Evolutionary conservation across 495 filamentous ascomycete genomes (phyloP).

Genomic region (Penicillium roqueforti): DNA sequence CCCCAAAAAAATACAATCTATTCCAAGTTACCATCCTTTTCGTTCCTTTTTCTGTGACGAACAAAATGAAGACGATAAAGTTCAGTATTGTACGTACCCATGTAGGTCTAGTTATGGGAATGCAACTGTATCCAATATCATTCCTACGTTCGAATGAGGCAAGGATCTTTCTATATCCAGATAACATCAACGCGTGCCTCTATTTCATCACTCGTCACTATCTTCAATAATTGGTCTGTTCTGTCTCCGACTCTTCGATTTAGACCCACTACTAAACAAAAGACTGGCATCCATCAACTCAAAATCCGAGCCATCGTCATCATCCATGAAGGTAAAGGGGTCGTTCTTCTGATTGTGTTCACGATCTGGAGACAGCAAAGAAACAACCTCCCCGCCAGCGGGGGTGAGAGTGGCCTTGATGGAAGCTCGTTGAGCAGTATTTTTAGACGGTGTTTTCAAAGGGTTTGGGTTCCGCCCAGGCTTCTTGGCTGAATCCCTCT

Average conservation of each 20-base stretch:
- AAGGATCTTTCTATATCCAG: neutral
- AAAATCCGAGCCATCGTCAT: slow-evolving; percentile 15
- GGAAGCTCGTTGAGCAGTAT: neutral
- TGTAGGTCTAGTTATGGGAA: no score
- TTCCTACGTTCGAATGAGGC: neutral
- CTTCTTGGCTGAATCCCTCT: neutral
- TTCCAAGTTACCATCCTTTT: no score
- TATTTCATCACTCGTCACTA: slow-evolving; percentile 19
- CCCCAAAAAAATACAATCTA: slow-evolving; percentile 1
- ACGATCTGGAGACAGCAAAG: slow-evolving; percentile 15
- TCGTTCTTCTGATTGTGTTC: neutral
- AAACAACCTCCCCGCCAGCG: slow-evolving; percentile 2
- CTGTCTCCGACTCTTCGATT: slow-evolving; percentile 2
- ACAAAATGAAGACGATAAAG: no score
- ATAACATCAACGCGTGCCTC: neutral
- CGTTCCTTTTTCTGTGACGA: no score
- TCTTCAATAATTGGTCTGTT: slow-evolving; percentile 4
- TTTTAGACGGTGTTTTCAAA: neutral
- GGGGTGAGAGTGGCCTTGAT: neutral
- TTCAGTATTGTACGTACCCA: no score
- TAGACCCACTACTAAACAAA: slow-evolving; percentile 11
- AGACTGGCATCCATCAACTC: slow-evolving; percentile 11
- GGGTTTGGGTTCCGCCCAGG: neutral
- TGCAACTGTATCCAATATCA: neutral
- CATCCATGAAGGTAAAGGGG: neutral